phyloP scores from a whole-genome alignment of 805 yeast genomes.

The Barnettozyma californica region DNA sequence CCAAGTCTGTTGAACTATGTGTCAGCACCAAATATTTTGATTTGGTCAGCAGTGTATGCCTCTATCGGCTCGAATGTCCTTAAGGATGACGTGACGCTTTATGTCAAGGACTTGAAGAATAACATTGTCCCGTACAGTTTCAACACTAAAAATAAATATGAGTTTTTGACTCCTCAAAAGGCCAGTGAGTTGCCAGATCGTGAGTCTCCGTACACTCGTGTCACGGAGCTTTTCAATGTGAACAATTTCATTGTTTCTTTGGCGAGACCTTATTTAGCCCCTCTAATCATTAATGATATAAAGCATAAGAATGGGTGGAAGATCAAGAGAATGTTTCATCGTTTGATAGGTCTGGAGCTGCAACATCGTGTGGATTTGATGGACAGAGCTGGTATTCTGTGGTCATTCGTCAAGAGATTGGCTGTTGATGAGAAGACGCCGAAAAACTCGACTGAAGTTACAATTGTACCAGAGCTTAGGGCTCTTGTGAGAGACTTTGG shows the following conservation, averaged over 20 bases:
- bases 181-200: constrained; percentile 37
- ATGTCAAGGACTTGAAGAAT: constrained; percentile 59
- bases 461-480: constrained; percentile 82
- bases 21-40: constrained; percentile 87
- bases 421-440: constrained; percentile 88
- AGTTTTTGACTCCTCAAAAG: constrained; percentile 41
- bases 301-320: constrained; percentile 53
- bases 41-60: constrained; percentile 87
- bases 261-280: constrained; percentile 92
- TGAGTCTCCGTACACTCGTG: constrained; percentile 75
- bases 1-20: constrained; percentile 81
- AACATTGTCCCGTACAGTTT: constrained; percentile 46
- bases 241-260: constrained; percentile 88
- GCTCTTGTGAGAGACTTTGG: constrained; percentile 39
- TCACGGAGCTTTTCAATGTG: constrained; percentile 90
- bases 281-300: constrained; percentile 76
- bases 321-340: constrained; percentile 31
- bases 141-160: constrained; percentile 30
- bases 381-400: constrained; percentile 71
- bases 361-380: constrained; percentile 79
- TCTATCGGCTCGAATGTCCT: constrained; percentile 71
- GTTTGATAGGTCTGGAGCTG: constrained; percentile 56
- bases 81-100: constrained; percentile 47
- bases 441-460: constrained; percentile 72
- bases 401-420: constrained; percentile 63